Percentiles rank a stretch among this genome's conserved stretches.
Evolutionary conservation across 2,329 filamentous ascomycete species (phyloP).

Genomic region (Trichoderma atrobrunneum): DNA sequence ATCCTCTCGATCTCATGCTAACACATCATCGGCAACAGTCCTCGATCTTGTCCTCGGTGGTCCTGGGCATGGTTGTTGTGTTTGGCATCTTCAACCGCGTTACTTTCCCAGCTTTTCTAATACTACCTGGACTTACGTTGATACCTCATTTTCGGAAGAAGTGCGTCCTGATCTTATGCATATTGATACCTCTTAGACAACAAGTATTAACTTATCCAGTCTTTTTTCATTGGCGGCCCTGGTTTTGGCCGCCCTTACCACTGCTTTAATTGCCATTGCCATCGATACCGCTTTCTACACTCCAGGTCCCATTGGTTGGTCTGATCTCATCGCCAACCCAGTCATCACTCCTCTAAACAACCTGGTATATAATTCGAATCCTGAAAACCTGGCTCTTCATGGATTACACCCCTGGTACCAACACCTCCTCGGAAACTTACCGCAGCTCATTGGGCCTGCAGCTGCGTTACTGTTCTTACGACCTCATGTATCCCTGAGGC

Average conservation of each 20-base stretch:
- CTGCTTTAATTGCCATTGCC: conserved; percentile 69
- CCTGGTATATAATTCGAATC: conserved; percentile 68
- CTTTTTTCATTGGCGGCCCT: conserved; percentile 62
- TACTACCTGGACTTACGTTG: conserved; percentile 79
- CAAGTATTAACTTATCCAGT: conserved; percentile 36
- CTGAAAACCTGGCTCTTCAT: conserved; percentile 69
- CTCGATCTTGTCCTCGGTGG: conserved; percentile 69
- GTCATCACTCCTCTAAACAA: conserved; percentile 78
- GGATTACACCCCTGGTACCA: conserved; percentile 78
- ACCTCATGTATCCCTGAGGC: too few relatives aligned
- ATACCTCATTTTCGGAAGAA: conserved; percentile 81
- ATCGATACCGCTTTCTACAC: conserved; percentile 85
- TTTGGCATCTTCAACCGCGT: conserved; percentile 95
- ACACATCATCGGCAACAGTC: conserved; percentile 60
- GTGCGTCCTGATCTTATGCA: conserved; percentile 46
- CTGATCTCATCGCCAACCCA: conserved; percentile 60
- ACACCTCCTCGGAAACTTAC: conserved; percentile 66
- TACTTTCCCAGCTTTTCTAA: conserved; percentile 89
- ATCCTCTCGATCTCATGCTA: conserved; percentile 23
- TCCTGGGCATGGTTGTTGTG: conserved; percentile 77
- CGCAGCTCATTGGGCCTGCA: conserved; percentile 70
- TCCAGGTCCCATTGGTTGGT: conserved; percentile 60
- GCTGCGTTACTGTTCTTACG: too few relatives aligned
- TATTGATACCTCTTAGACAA: background rate
- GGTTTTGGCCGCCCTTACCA: conserved; percentile 62